These are phyloP conservation scores for Pseudoperonospora humuli DNA, from an alignment of 352 stramenopile genomes.

Conservation along the genomic window DNA sequence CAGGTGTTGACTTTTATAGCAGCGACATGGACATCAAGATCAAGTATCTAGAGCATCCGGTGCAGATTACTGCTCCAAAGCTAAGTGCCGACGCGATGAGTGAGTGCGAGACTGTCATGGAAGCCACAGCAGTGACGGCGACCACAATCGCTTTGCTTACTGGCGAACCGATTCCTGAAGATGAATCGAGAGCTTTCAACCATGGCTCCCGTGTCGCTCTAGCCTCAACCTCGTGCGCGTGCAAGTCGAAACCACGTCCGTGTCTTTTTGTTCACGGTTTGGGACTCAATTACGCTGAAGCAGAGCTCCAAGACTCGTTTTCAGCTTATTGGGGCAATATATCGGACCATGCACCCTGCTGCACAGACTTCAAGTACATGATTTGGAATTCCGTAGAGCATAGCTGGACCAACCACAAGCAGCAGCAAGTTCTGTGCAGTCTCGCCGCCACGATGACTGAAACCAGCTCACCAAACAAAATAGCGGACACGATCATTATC, in stretches of 20 bases:
- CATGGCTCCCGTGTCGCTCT: conserved; percentile 4
- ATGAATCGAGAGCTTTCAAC: conserved; percentile 9
- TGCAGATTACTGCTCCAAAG: conserved; percentile 16
- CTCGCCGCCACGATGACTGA: conserved; percentile 15
- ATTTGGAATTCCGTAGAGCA: conserved; percentile 31
- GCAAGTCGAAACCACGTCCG: conserved; percentile 23
- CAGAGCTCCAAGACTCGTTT: conserved; percentile 22
- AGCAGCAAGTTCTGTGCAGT: conserved; percentile 35
- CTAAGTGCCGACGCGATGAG: conserved; percentile 1
- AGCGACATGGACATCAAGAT: conserved; percentile 26
- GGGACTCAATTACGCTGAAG: conserved; percentile 17
- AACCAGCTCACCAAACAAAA: conserved; percentile 16
- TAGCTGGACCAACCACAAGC: conserved; percentile 27
- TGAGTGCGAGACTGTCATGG: conserved; percentile 12
- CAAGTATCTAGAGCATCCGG: conserved; percentile 15
- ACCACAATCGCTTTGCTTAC: conserved; percentile 22
- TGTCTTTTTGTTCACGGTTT: conserved; percentile 44
- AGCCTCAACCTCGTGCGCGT: conserved; percentile 17
- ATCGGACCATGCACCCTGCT: conserved; percentile 36
- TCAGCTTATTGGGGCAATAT: conserved; percentile 33
- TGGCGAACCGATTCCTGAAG: conserved; percentile 15
- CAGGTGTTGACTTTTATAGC: conserved; percentile 17
- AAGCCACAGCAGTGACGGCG: conserved; percentile 15
- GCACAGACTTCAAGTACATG: conserved; percentile 34
- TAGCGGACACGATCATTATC: conserved; percentile 38